Evolutionary conservation across 495 filamentous ascomycete species (phyloP), one percentile per base, ranked within the genome.

Genomic region (Penicillium turbatum): DNA sequence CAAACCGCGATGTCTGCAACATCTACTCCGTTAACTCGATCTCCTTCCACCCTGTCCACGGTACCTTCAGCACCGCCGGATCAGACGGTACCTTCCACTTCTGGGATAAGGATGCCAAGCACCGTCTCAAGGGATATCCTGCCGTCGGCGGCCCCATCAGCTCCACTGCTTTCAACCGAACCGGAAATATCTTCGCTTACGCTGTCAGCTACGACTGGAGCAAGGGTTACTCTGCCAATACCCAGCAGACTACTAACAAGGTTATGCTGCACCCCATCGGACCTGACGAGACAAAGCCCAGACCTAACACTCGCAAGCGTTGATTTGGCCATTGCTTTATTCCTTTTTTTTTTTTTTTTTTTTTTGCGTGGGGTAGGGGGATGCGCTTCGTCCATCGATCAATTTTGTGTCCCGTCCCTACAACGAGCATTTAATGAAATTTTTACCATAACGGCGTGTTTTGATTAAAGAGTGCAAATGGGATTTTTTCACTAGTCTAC

Each of bases 201-300:
- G 86, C 90, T 6, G 81, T 95, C 27, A 91, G 88, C 61, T 97
- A 97, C 61, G 92, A 97, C 73, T 97, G 92, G 92, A 88, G 86
- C 65, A 95, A 95, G 70, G 92, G 92, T 10, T 92, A 89, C 69
- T 74, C 79, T 7, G 78, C 67, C 27, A 92, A 93, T 67, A 89
- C 67, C 27, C 83, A 79, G 17, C 77, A 83, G 56, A 79, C 81
- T 35, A 78, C 84, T 6, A 91, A 85, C 68, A 95, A 93, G 71
- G 82, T 97, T 48, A 92, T 95, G 84, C 74, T 97, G 57, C 90
- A 93, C 71, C 82, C 83, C 0, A 81, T 96, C 11, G 73, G 73
- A 38, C 78, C 76, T 19, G 89, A 93, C 54, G 89, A 93, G 68
- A 88, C 87, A 58, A 93, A 92, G 71, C 89, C 89, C 7, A 72